Base-by-base conservation (phyloP, 2,329 filamentous ascomycete genomes). In the Gyromitra esculenta region DNA sequence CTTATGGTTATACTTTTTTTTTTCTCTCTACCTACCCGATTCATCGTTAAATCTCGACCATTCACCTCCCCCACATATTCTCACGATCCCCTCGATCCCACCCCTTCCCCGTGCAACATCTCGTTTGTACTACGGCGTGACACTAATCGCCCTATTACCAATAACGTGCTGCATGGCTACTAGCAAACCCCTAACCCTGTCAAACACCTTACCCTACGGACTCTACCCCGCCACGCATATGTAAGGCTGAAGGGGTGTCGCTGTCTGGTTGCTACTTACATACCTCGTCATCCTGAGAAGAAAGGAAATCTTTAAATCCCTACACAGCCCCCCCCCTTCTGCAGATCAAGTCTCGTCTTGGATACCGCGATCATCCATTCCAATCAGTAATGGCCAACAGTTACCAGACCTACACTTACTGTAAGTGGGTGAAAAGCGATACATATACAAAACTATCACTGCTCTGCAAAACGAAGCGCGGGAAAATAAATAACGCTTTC, bases 201-300 rank as follows among this genome's bases (percentile, higher is more conserved):
- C 43, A 21, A 8, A 57, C 25, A 65, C 62, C 62, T 43, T 65
- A 11, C 25, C 43, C 43, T 15, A 57, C 25, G 4, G 4, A 31
- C 25, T 9, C 41, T 64, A 64, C 62, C 62, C 62, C 62, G 62
- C 62, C 62, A 64, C 25, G 43, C 43, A 35, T 52, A 52, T 54
- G 62, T 65, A 65, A 65, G 62, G 62, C 62, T 65, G 62, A 65
- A 65, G 43, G 21, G 43, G 41, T 11, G 11, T 65, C 43, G 21
- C 25, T 31, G 62, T 43, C 37, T n/a, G 25, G 41, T 31, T 65
- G 62, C 6, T 4, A 11, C 25, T 1, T 4, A 25, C 25, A n/a
- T 21, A 15, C 50, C 50, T 31, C 21, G n/a, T 25, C n/a, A 18
- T 54, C 50, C n/a, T 18, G 13, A 21, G 43, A 45, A 45, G 43